Evolutionary conservation across 225 moss, liverwort and hornwort genomes (phyloP).

Genomic region (Pseudisothecium myosuroides): DNA sequence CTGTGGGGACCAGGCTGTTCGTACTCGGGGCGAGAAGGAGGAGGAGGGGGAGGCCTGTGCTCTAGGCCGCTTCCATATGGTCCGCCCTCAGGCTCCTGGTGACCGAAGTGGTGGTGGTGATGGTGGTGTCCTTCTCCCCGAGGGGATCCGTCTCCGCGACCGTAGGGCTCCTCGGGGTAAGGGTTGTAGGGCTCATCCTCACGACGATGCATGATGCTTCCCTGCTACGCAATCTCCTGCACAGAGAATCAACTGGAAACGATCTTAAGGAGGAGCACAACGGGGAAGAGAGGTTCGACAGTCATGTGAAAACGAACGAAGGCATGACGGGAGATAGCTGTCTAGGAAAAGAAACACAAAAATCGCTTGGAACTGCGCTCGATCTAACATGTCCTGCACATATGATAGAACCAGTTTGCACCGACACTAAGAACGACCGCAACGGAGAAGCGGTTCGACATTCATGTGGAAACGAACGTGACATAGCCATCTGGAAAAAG

Average conservation of each 20-base stretch:
- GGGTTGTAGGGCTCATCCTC: conserved; percentile 17
- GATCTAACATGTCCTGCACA: not conserved
- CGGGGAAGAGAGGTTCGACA: not conserved
- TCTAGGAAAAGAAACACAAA: not conserved
- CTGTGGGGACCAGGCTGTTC: not conserved
- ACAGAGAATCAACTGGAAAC: not conserved
- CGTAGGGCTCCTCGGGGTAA: conserved; percentile 3
- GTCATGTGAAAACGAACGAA: not conserved
- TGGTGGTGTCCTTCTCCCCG: not conserved
- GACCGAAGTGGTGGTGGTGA: not conserved
- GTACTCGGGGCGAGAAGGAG: conserved; percentile 9
- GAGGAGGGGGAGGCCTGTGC: conserved; percentile 30
- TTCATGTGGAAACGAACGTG: not conserved
- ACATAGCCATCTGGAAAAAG: not conserved
- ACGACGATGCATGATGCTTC: conserved; percentile 3
- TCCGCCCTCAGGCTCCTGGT: not conserved
- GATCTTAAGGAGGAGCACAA: not conserved
- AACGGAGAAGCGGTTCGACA: not conserved
- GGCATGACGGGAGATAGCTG: not conserved
- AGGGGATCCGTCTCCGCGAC: not conserved
- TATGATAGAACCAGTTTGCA: not conserved
- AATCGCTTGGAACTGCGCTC: not conserved
- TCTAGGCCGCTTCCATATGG: not conserved
- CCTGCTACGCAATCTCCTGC: not conserved
- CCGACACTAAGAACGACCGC: not conserved